Evolutionary conservation across 2,329 filamentous ascomycete genomes (phyloP).

Genomic region (Phyllosticta ampelicida): DNA sequence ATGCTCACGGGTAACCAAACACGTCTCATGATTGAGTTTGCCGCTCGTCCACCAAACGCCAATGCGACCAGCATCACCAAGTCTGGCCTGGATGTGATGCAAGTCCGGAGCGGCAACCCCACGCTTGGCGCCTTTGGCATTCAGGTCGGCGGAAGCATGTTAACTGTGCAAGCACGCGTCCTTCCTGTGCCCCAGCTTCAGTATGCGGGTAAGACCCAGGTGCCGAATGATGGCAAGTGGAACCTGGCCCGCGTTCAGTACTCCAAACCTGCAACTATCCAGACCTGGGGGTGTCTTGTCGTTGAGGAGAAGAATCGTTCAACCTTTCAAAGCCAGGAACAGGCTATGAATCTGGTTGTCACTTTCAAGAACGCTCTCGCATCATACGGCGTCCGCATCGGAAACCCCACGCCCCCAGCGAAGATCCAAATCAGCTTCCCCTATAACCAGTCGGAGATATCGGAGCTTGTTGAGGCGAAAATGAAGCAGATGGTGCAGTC

Average conservation of each 20-base stretch:
- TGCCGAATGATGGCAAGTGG: conserved; percentile 50
- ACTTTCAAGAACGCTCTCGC: background rate
- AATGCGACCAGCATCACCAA: conserved; percentile 17
- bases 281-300: conserved; percentile 21
- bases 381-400: conserved; percentile 3
- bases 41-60: conserved; percentile 19
- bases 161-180: conserved; percentile 64
- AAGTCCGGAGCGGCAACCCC: background rate
- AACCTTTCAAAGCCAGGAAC: background rate
- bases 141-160: conserved; percentile 46
- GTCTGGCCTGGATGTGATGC: conserved; percentile 8
- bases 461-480: background rate
- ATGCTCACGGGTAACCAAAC: conserved; percentile 19
- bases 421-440: conserved; percentile 5
- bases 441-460: conserved; percentile 2
- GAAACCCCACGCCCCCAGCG: background rate
- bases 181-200: conserved; percentile 49
- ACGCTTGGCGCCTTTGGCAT: conserved; percentile 46
- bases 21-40: conserved; percentile 22
- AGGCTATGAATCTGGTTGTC: conserved; percentile 1
- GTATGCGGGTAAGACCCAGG: conserved; percentile 38
- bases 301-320: conserved; percentile 16
- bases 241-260: conserved; percentile 44
- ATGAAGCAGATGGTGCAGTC: conserved; percentile 4
- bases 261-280: conserved; percentile 17